phyloP scores from a whole-genome alignment of 805 yeast genomes.

The Blastobotrys terrestris region DNA sequence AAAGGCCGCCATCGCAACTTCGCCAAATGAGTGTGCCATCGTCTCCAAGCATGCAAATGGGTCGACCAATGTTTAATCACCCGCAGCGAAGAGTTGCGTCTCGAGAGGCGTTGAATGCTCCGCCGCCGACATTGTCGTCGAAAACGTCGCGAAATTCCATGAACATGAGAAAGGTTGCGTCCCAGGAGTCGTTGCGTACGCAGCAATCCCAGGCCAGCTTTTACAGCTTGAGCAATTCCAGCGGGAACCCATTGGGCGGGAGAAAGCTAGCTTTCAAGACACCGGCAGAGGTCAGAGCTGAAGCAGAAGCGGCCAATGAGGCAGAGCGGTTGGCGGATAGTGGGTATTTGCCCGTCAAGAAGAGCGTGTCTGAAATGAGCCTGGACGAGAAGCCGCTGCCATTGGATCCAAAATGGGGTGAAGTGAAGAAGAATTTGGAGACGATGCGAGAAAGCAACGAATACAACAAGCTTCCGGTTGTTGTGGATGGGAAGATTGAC shows the following conservation, averaged over 20 bases:
- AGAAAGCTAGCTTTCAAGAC: background rate
- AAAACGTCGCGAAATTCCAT: background rate
- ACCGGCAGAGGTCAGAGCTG: background rate
- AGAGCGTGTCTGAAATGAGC: background rate
- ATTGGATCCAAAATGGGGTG: constrained; percentile 18
- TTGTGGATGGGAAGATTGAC: constrained; percentile 5
- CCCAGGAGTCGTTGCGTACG: background rate
- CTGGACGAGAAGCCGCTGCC: constrained; percentile 8
- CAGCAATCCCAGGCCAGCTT: background rate
- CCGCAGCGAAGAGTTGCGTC: background rate
- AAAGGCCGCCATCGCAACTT: background rate
- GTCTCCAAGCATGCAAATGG: background rate
- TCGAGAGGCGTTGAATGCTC: background rate
- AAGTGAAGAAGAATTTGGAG: constrained; percentile 16
- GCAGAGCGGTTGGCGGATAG: background rate
- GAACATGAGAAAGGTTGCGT: background rate
- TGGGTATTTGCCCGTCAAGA: background rate
- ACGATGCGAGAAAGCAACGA: constrained; percentile 11
- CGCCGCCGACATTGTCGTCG: background rate
- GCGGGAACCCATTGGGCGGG: background rate
- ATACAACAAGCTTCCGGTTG: constrained; percentile 1
- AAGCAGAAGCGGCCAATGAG: background rate
- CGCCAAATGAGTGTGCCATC: background rate
- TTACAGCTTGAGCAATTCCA: background rate
- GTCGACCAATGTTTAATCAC: background rate